Percentiles rank a stretch among this genome's conserved stretches.
Evolutionary conservation across 2,329 filamentous ascomycete genomes (phyloP).

Genomic region (Phialemoniopsis sp.): DNA sequence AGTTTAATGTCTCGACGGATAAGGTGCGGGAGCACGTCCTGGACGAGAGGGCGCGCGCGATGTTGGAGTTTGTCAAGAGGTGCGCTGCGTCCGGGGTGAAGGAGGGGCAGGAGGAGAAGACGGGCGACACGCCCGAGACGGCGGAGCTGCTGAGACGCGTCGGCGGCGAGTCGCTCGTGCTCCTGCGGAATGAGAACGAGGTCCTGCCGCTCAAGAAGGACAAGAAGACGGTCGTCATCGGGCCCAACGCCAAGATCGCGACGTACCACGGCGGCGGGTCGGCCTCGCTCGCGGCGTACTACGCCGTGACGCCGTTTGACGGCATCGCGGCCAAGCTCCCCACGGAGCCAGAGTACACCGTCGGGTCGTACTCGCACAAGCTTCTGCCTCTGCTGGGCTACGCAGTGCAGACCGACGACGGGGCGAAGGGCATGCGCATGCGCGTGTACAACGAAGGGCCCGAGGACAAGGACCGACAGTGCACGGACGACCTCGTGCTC

Average conservation of each 20-base stretch:
- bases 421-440: slow-evolving; percentile 56
- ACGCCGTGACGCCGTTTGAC: slow-evolving; percentile 68
- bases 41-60: slow-evolving; percentile 52
- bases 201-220: slow-evolving; percentile 60
- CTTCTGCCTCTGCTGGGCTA: slow-evolving; percentile 55
- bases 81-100: slow-evolving; percentile 48
- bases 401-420: slow-evolving; percentile 41
- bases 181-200: slow-evolving; percentile 67
- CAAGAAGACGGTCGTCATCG: slow-evolving; percentile 55
- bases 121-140: slow-evolving; percentile 56
- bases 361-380: slow-evolving; percentile 63
- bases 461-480: slow-evolving; percentile 33
- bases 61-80: slow-evolving; percentile 57
- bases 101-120: slow-evolving; percentile 40
- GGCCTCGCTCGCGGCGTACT: slow-evolving; percentile 56
- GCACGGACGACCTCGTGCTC: slow-evolving; percentile 44
- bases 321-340: slow-evolving; percentile 57
- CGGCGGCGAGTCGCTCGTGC: slow-evolving; percentile 65
- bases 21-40: slow-evolving; percentile 52
- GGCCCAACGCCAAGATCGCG: slow-evolving; percentile 52
- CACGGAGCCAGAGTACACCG: slow-evolving; percentile 42
- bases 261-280: slow-evolving; percentile 63
- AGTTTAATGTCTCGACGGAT: slow-evolving; percentile 48
- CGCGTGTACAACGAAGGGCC: slow-evolving; percentile 58
- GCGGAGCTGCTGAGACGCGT: slow-evolving; percentile 60